Conservation (phyloP, 2,329 filamentous ascomycete species). For the Monosporascus sp. region DNA sequence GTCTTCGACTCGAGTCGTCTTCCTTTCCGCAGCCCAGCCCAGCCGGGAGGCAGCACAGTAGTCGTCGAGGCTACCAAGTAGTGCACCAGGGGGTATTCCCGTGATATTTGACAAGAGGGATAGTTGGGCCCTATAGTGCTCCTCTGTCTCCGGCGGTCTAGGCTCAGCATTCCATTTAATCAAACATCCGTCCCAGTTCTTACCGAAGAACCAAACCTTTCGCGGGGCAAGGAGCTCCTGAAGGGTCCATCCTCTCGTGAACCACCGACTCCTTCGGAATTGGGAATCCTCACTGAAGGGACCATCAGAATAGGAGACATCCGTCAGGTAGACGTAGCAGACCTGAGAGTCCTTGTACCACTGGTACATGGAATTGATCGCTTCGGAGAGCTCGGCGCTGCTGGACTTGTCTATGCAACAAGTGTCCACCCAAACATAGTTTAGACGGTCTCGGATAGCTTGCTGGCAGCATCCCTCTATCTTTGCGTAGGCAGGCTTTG, state of each 20-base stretch:
- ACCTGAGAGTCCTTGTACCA: not conserved
- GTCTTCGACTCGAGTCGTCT: conserved; percentile 4
- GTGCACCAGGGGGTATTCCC: conserved; percentile 9
- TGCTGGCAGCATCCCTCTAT: not conserved
- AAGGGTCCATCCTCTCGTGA: conserved; percentile 3
- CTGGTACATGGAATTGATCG: not conserved
- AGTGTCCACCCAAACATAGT: not conserved
- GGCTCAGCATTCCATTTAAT: no score
- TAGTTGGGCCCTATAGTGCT: no score
- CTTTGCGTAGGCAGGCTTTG: not conserved
- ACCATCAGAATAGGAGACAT: not conserved
- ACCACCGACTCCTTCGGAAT: conserved; percentile 1
- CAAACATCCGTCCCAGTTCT: conserved; percentile 9
- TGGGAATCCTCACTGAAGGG: not conserved
- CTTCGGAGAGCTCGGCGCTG: not conserved
- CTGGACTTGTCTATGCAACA: conserved; percentile 3
- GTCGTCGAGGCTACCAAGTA: not conserved
- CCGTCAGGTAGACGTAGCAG: not conserved
- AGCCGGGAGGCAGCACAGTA: not conserved
- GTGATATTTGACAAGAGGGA: no score
- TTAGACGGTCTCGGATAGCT: not conserved
- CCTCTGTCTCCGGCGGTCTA: no score
- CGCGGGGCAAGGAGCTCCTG: conserved; percentile 10
- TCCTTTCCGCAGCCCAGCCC: conserved; percentile 3
- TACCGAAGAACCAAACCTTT: conserved; percentile 9